Base-by-base conservation (phyloP, 306 rosid genomes). In the Fragaria vesca region DNA sequence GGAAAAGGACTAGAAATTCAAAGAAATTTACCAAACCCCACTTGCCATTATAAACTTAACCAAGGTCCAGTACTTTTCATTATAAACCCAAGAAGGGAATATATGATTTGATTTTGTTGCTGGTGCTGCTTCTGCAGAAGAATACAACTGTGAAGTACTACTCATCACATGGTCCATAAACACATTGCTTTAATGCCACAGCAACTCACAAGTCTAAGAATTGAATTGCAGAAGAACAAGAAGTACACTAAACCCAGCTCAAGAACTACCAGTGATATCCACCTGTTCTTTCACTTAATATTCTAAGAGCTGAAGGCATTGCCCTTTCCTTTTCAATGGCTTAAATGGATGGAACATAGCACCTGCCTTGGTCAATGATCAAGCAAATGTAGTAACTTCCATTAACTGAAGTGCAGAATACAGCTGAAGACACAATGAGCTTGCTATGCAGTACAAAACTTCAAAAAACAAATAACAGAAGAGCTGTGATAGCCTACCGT, bases 21-120 rank as follows among this genome's bases (percentile, higher is more conserved):
- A 12, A 65, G 30, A 62, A 4, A 3, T 0, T 18, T 52, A 66
- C 24, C 47, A 16, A 20, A 57, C 43, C 47, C 75, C 75, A 71
- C 30, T 30, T 30, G 43, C 76, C 48, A 72, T 54, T 51, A 52
- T n/a, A 28, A 63, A 12, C 42, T 43, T 43, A 61, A 75, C 71
- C 61, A 61, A 74, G 50, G 79, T 24, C 77, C 40, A 48, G 72
- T 47, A 12, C 63, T 17, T 47, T 34, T 65, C 79, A 34, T 32
- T 65, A 18, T 50, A 72, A 18, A n/a, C 8, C 48, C 72, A 32
- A 7, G 2, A 48, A 32, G 43, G 36, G 65, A 76, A 66, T 74
- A 66, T 74, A 32, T 55, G 79, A 61, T 63, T 63, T 63, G 79
- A 61, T 63, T 63, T 63, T 61, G 47, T 43, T 62, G 40, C 78